phyloP scores from a whole-genome alignment of 805 yeast genomes.

The Lachancea sp. region DNA sequence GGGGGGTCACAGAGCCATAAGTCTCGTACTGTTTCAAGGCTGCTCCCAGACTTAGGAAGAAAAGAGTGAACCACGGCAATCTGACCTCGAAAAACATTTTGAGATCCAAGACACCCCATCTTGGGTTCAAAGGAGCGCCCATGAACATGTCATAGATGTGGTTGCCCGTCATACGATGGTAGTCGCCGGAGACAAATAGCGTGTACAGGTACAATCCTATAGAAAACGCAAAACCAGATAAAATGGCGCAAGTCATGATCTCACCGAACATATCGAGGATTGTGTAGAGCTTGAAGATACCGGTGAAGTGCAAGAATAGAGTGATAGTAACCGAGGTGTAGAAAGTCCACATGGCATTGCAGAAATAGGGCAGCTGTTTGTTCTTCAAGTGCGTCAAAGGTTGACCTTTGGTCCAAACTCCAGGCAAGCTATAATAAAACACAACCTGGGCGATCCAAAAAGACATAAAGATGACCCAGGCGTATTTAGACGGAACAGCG shows the following conservation, averaged over 20 bases:
- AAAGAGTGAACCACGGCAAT: slow-evolving; percentile 90
- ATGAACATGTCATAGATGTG: slow-evolving; percentile 85
- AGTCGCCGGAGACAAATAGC: slow-evolving; percentile 58
- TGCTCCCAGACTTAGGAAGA: slow-evolving; percentile 68
- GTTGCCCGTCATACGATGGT: slow-evolving; percentile 88
- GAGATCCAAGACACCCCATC: slow-evolving; percentile 85
- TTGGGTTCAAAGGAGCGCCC: slow-evolving; percentile 97
- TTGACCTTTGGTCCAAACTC: slow-evolving; percentile 91
- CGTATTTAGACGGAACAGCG: slow-evolving; percentile 52
- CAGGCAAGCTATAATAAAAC: slow-evolving; percentile 82
- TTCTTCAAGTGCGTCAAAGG: slow-evolving; percentile 77
- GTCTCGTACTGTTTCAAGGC: slow-evolving; percentile 72
- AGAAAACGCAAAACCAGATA: slow-evolving; percentile 66
- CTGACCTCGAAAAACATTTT: slow-evolving; percentile 98
- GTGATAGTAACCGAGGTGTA: slow-evolving; percentile 59
- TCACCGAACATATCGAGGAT: slow-evolving; percentile 80
- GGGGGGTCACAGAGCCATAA: slow-evolving; percentile 75
- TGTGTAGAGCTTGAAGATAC: slow-evolving; percentile 65
- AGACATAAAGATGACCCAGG: slow-evolving; percentile 65
- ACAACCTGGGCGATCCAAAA: slow-evolving; percentile 64
- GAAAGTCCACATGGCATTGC: slow-evolving; percentile 85
- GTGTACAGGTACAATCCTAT: slow-evolving; percentile 66
- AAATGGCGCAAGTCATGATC: slow-evolving; percentile 87
- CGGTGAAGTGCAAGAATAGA: slow-evolving; percentile 62
- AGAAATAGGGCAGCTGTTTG: slow-evolving; percentile 81